Percentiles rank a stretch among this genome's conserved stretches.
phyloP scores from a whole-genome alignment of 2,329 filamentous ascomycete species.

The Paramyrothecium roridum region DNA sequence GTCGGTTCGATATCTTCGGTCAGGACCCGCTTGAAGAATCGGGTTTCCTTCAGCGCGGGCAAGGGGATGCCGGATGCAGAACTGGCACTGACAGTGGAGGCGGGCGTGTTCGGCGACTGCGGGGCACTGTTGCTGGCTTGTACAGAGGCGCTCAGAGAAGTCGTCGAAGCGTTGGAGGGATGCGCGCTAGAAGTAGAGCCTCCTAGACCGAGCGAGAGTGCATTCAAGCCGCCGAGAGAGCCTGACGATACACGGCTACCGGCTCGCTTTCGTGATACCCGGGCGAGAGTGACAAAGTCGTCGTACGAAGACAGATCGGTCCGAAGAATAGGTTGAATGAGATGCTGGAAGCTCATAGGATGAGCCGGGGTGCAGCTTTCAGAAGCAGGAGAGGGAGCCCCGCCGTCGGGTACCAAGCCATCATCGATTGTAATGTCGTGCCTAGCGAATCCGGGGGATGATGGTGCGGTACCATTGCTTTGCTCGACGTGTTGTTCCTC shows the following conservation, averaged over 20 bases:
- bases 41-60: conserved; percentile 78
- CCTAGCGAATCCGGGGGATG: conserved; percentile 73
- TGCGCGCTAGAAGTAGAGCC: conserved; percentile 43
- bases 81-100: conserved; percentile 45
- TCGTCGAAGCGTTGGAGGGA: conserved; percentile 58
- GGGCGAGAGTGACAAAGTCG: conserved; percentile 78
- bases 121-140: conserved; percentile 50
- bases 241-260: conserved; percentile 69
- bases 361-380: conserved; percentile 51
- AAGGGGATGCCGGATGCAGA: conserved; percentile 34
- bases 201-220: conserved; percentile 41
- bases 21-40: conserved; percentile 88
- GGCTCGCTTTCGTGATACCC: conserved; percentile 59
- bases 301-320: conserved; percentile 78
- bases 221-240: conserved; percentile 52
- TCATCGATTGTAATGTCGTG: conserved; percentile 58
- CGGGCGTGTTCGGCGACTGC: conserved; percentile 56
- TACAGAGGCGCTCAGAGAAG: conserved; percentile 51
- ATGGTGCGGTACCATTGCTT: conserved; percentile 70
- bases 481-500: conserved; percentile 66
- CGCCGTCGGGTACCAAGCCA: conserved; percentile 23
- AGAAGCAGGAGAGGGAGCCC: conserved; percentile 31
- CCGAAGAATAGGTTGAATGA: conserved; percentile 79
- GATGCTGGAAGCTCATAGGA: conserved; percentile 72
- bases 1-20: conserved; percentile 94